Evolutionary conservation across 805 yeast species (phyloP), one percentile per base, ranked within the genome.

Genomic region (Candida tammaniensis): DNA sequence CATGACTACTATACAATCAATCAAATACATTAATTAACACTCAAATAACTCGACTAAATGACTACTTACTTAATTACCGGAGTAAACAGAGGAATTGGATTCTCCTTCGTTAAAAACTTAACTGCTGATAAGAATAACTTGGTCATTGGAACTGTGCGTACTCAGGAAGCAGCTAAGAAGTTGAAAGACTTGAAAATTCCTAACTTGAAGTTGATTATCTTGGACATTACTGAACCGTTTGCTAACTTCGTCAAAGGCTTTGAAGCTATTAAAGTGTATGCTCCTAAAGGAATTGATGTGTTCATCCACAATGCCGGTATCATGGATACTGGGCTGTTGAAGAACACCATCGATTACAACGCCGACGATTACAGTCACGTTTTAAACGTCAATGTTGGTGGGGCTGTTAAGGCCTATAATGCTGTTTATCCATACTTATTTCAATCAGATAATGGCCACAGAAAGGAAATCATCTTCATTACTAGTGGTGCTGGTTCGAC

Each of bases 401-500:
- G 44, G 9, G 20, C 44, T 13, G 38, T 27, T 15, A 41, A 38
- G 17, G 16, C 36, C n/a, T 41, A 41, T 21, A 34, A 41, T 20
- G 42, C 40, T n/a, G 33, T 27, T 31, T 34, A 27, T 17, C 39
- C 44, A n/a, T 30, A 41, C 26, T 19, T 37, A 8, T 37, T 32
- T 35, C 29, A 35, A 21, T 27, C 25, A 7, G 31, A 21, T 12
- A 24, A 14, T 4, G 35, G 26, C 40, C 51, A 46, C 22, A 30
- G 42, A 11, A 53, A 49, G 39, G 43, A 55, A 33, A 30, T 60
- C n/a, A 38, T 52, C 15, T 55, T 55, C 33, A 34, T 56, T 9
- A 49, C 65, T 8, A 44, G 55, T 13, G 9, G 28, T 9, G 55
- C 49, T 5, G 39, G 32, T 15, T 18, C 24, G 11, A 32, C 35